Evolutionary conservation across 345 rosid genomes (phyloP), one percentile per base, ranked within the genome.

Genomic region (Trapa incisa): DNA sequence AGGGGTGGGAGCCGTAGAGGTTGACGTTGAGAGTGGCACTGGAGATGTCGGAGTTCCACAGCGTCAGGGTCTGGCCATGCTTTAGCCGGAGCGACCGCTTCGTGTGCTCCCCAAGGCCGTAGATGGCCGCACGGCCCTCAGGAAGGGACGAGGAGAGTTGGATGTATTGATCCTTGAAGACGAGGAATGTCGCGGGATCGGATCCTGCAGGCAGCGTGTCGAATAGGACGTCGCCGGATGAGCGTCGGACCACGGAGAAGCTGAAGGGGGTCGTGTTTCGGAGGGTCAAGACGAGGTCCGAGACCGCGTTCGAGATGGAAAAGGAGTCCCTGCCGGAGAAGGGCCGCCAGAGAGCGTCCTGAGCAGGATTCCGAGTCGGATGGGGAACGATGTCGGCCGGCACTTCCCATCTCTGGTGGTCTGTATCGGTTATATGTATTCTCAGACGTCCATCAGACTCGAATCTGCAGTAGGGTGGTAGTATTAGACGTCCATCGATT

Each of bases 41-140:
- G 0, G 32, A 76, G 4, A 77, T 66, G 64, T 81, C 88, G 1
- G 82, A 80, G 69, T 84, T 87, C 94, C 91, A 90, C 39, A 90
- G 1, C 6, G 97, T 87, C 39, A 83, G 48, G 0, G 77, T 64
- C 0, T 81, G 78, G 2, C 72, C 69, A 0, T 73, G 77, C 15
- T 12, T 41, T 22, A 90, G 70, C 79, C 73, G 83, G 68, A 90
- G 64, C 1, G 86, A 74, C 6, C 67, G 73, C 77, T 80, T 86
- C 2, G 94, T 87, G 77, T 86, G 94, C 71, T 90, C 97, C 2
- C 97, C 97, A 1, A 90, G 75, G 2, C 97, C 97, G 63, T 87
- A 87, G 11, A 87, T 73, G 36, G 68, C 75, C 64, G 92, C 78
- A 65, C 87, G 70, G 61, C 69, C 54, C 36, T 3, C 41, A 0